Evolutionary conservation across 2,329 filamentous ascomycete species (phyloP).

Genomic region (Xylaria sp.): DNA sequence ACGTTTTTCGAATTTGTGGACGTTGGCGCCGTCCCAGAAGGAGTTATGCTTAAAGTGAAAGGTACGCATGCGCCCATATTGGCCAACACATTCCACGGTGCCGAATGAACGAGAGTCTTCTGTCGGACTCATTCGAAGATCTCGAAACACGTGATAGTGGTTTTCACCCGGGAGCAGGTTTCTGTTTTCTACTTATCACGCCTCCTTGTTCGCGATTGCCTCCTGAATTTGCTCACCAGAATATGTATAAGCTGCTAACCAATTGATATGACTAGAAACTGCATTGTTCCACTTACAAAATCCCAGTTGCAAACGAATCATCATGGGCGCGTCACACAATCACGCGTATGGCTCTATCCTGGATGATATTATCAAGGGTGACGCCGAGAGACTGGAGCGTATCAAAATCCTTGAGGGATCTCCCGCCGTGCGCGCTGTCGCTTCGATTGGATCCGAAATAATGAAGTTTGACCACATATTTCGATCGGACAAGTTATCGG

Average conservation of each 20-base stretch:
- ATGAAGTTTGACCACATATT: conserved; percentile 48
- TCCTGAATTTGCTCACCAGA: not conserved
- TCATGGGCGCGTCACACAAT: conserved; percentile 59
- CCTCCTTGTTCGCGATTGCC: not conserved
- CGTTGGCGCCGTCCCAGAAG: conserved; percentile 54
- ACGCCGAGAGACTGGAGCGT: conserved; percentile 39
- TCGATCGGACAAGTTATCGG: conserved; percentile 47
- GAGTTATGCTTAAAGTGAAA: conserved; percentile 56
- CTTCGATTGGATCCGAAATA: conserved; percentile 42
- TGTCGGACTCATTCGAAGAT: not conserved
- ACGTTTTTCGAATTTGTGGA: conserved; percentile 61
- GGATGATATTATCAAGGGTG: conserved; percentile 46
- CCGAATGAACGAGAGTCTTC: not conserved
- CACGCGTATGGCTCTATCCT: conserved; percentile 56
- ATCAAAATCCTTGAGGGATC: conserved; percentile 52
- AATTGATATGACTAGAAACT: conserved; percentile 36
- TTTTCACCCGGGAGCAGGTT: not conserved
- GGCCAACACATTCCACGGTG: not conserved
- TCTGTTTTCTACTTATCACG: not conserved
- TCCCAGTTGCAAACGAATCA: conserved; percentile 55
- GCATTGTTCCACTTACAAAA: conserved; percentile 55
- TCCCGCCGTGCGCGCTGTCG: conserved; percentile 47
- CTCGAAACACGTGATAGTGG: not conserved
- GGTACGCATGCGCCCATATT: conserved; percentile 35
- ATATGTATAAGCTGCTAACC: conserved; percentile 8